Base-by-base conservation (phyloP, 495 filamentous ascomycete species). In the Gamarada debralockiae region DNA sequence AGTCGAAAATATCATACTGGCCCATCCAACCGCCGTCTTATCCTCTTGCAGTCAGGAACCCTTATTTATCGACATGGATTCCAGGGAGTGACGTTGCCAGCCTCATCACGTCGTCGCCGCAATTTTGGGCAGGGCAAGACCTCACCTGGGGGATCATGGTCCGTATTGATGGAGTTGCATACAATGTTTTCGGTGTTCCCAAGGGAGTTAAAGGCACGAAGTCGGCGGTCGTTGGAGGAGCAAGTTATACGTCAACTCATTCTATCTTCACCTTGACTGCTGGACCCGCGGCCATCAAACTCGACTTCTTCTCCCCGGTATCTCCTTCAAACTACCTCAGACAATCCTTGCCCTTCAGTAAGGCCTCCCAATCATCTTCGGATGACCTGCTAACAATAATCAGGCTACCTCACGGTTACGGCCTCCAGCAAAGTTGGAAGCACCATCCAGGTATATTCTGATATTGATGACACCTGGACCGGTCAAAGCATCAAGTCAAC, bases 261-360 rank as follows among this genome's bases (percentile, higher is more conserved):
- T 96, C 90, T 42, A 90, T 89, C 52, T 82, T 96, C 55, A 87
- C 82, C 37, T 91, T 95, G 68, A 73, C 72, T 15, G 79, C 68
- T 15, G 71, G 77, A 3, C 73, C 78, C 41, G 72, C 85, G 33
- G 76, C 85, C 56, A 69, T 96, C 64, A 82, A 79, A 1, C 73
- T 95, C 22, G 89, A 87, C 0, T 96, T 96, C 65, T 73, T 95
- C 37, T 90, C 89, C 2, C 92, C 91, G 0, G 88, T 96, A 33
- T 96, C 88, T 12, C 86, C 90, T 2, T 82, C 84, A 14, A 92
- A 92, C 55, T 84, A 91, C 55, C 73, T 84, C 52, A 79, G 90
- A 45, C 92, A 96, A 70, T 87, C 88, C 22, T 80, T 95, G 38
- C n/a, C n/a, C n/a, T n/a, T n/a, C n/a, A n/a, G n/a, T n/a, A n/a